These are phyloP conservation scores for Malassezia restricta DNA, from an alignment of 1,284 basidiomycete genomes.

Conservation along the genomic window DNA sequence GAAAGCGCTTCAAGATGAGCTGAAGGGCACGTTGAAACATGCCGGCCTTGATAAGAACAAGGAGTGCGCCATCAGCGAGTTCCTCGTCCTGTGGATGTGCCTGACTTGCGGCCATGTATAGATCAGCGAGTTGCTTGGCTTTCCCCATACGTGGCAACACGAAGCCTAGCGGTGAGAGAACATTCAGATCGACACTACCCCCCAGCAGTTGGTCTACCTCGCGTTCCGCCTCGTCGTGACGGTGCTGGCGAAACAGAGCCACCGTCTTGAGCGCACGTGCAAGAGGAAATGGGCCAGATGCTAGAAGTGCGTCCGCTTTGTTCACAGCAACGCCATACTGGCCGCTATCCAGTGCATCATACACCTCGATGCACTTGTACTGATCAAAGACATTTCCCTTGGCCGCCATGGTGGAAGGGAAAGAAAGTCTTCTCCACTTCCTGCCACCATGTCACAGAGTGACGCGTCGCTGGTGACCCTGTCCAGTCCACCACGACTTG, in stretches of 20 bases:
- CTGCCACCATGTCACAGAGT: background rate
- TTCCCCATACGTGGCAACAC: slow-evolving; percentile 7
- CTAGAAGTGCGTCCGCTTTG: slow-evolving; percentile 9
- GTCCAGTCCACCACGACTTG: background rate
- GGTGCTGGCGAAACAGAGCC: slow-evolving; percentile 8
- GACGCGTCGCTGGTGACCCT: background rate
- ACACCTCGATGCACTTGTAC: slow-evolving; percentile 10
- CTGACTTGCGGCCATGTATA: slow-evolving; percentile 6
- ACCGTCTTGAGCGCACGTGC: slow-evolving; percentile 7
- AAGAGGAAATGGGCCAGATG: background rate
- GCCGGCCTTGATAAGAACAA: background rate
- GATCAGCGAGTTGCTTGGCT: slow-evolving; percentile 9
- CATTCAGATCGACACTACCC: background rate
- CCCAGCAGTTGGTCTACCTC: background rate
- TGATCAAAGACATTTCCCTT: slow-evolving; percentile 14
- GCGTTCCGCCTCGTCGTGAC: background rate
- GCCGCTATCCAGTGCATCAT: slow-evolving; percentile 10
- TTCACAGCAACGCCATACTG: slow-evolving; percentile 2
- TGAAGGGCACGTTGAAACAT: slow-evolving; percentile 14
- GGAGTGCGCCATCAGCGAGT: slow-evolving; percentile 6
- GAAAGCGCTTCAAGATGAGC: slow-evolving; percentile 2
- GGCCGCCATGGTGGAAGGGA: background rate
- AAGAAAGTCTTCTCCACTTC: background rate
- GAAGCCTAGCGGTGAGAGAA: slow-evolving; percentile 3
- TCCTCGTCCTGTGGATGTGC: slow-evolving; percentile 7